A percentile compares a stretch with the other conserved stretches of the same genome.
Evolutionary conservation across 345 rosid genomes (phyloP).

Genomic region (Citrus australasica): DNA sequence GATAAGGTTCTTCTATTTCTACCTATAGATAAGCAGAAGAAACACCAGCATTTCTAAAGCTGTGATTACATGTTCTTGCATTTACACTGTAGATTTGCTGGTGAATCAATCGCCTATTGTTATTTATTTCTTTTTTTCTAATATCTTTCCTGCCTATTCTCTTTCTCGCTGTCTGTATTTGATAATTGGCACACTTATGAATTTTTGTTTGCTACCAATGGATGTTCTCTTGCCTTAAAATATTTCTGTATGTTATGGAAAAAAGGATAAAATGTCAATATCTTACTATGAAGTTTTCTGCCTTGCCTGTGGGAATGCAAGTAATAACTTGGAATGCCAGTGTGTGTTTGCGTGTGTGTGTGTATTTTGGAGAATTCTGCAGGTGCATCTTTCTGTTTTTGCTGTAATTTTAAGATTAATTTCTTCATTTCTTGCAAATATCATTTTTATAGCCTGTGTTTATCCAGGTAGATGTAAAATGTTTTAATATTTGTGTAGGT

Average conservation of each 20-base stretch:
- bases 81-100: not conserved
- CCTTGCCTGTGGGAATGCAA: not conserved
- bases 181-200: not conserved
- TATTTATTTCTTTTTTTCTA: not conserved
- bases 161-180: not conserved
- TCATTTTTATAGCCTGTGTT: not conserved
- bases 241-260: not conserved
- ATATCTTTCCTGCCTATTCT: not conserved
- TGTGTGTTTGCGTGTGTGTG: too few relatives aligned
- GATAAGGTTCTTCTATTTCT: conserved; percentile 62
- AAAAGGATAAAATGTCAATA: not conserved
- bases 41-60: not conserved
- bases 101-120: not conserved
- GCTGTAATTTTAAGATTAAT: not conserved
- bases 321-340: not conserved
- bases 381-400: not conserved
- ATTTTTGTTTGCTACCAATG: not conserved
- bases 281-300: not conserved
- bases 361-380: not conserved
- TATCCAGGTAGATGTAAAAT: not conserved
- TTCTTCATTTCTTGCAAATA: not conserved
- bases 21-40: not conserved
- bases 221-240: not conserved
- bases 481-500: conserved; percentile 42
- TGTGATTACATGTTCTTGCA: conserved; percentile 1